A percentile compares a stretch with the other conserved stretches of the same genome.
Evolutionary conservation across 768 basidiomycete species (phyloP).

Genomic region (Saitozyma podzolica): DNA sequence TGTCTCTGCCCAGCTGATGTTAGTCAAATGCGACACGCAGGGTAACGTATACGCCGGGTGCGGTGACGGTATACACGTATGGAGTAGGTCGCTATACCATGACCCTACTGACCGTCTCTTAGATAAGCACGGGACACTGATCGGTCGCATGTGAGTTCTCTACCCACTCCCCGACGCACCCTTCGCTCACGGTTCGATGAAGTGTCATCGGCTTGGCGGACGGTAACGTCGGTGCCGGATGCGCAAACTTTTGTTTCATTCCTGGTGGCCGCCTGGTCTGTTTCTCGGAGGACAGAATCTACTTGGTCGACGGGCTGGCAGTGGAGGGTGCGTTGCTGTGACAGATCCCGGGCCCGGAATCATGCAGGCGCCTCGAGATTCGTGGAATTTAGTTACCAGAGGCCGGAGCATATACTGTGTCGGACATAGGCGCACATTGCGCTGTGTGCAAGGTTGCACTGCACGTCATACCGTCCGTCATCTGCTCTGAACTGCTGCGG

Average conservation of each 20-base stretch:
- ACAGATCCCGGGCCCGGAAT: too few species aligned
- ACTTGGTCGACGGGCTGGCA: slow-evolving; percentile 19
- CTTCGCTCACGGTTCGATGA: neutral
- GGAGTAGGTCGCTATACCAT: neutral
- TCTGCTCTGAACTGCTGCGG: too few species aligned
- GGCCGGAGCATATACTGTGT: too few species aligned
- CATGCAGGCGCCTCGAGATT: too few species aligned
- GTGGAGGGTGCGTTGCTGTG: neutral
- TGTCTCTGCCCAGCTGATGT: too few species aligned
- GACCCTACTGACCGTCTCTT: neutral
- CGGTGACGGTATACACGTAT: slow-evolving; percentile 32
- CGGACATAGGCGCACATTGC: too few species aligned
- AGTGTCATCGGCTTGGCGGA: slow-evolving; percentile 11
- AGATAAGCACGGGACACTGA: slow-evolving; percentile 9
- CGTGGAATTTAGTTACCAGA: too few species aligned
- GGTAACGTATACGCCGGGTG: slow-evolving; percentile 29
- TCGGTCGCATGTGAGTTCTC: slow-evolving; percentile 20
- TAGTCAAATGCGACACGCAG: slow-evolving; percentile 21
- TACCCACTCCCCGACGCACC: neutral
- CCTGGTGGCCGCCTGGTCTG: slow-evolving; percentile 28
- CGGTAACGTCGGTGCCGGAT: slow-evolving; percentile 10
- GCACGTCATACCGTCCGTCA: too few species aligned
- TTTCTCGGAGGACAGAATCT: slow-evolving; percentile 24
- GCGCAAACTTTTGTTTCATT: slow-evolving; percentile 35
- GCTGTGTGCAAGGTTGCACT: too few species aligned